phyloP scores from a whole-genome alignment of 768 basidiomycete genomes.

The Kwoniella dendrophila region DNA sequence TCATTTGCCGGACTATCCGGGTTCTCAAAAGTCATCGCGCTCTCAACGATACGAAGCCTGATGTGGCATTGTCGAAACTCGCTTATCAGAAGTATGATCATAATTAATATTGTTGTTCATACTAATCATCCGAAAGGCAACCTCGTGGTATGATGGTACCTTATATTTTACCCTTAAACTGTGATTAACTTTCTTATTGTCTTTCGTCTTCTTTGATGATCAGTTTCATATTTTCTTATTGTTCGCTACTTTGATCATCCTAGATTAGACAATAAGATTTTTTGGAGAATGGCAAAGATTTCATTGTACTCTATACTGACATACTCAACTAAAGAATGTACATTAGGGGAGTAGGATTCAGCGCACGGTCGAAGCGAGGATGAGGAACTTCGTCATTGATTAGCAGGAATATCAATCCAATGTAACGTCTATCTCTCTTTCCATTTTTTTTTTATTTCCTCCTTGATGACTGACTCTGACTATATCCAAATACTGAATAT shows the following conservation, averaged over 20 bases:
- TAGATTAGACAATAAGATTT: neutral
- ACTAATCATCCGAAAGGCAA: too few relatives aligned
- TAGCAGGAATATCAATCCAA: too few relatives aligned
- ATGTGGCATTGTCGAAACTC: neutral
- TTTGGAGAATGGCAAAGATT: too few relatives aligned
- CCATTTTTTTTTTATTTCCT: too few relatives aligned
- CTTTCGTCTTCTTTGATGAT: neutral
- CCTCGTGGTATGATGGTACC: conserved; percentile 16
- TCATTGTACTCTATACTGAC: neutral
- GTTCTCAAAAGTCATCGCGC: neutral
- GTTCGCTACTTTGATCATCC: conserved; percentile 19
- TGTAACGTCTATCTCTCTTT: too few relatives aligned
- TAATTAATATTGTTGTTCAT: neutral
- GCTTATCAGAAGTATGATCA: neutral
- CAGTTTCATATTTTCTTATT: neutral
- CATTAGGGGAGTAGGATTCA: too few relatives aligned
- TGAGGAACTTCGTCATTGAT: too few relatives aligned
- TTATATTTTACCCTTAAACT: neutral
- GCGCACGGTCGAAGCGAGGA: too few relatives aligned
- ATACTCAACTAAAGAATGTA: neutral
- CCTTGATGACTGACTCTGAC: too few relatives aligned
- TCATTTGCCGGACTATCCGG: conserved; percentile 8
- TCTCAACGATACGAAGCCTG: too few relatives aligned
- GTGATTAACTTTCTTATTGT: conserved; percentile 1
- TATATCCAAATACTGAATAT: too few relatives aligned